These are phyloP conservation scores for Scutellaria minor DNA, from an alignment of 257 asterid genomes.

Conservation along the genomic window DNA sequence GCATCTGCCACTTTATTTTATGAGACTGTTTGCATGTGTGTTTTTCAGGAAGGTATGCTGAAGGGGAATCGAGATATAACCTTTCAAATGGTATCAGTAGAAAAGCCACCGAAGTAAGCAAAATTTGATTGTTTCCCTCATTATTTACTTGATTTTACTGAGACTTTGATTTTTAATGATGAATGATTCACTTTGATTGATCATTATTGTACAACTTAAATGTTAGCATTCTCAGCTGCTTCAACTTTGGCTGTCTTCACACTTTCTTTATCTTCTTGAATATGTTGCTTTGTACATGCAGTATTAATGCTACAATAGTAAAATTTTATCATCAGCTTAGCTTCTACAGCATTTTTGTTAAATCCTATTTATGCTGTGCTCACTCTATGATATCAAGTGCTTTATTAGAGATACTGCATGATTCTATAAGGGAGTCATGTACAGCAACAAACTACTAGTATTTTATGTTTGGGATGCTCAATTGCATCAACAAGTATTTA, in stretches of 20 bases:
- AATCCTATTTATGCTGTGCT: background rate
- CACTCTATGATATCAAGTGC: background rate
- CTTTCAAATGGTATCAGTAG: slow-evolving; percentile 51
- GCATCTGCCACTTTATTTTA: slow-evolving; percentile 27
- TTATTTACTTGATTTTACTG: no score
- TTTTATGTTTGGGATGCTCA: slow-evolving; percentile 6
- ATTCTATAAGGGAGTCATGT: background rate
- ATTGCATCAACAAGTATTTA: slow-evolving; percentile 16
- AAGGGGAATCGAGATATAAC: slow-evolving; percentile 92
- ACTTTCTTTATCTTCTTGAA: background rate
- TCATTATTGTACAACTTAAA: slow-evolving; percentile 24
- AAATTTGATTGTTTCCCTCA: background rate
- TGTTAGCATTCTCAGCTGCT: background rate
- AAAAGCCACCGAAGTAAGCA: slow-evolving; percentile 68
- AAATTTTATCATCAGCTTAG: background rate
- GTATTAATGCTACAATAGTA: background rate
- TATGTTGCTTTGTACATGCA: background rate
- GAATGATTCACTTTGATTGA: slow-evolving; percentile 6
- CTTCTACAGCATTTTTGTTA: background rate
- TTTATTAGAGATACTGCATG: slow-evolving; percentile 25
- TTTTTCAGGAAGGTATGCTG: slow-evolving; percentile 72
- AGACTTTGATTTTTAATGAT: slow-evolving; percentile 1
- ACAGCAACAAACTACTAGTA: slow-evolving; percentile 9
- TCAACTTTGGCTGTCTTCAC: slow-evolving; percentile 4
- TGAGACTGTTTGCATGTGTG: slow-evolving; percentile 19